Evolutionary conservation across 768 basidiomycete species (phyloP).

Genomic region (Asterophora parasitica): DNA sequence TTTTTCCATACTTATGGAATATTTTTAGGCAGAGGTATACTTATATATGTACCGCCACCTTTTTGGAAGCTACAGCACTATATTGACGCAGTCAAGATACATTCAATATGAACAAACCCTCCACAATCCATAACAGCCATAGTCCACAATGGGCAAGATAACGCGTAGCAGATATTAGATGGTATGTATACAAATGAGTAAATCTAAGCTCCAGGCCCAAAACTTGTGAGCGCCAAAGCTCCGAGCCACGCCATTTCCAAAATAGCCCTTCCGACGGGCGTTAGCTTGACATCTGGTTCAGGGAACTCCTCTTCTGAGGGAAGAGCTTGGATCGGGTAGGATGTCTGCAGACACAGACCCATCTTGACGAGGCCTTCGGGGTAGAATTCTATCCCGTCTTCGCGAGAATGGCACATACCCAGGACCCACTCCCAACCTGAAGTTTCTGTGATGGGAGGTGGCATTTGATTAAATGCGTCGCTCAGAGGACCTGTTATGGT

Average conservation of each 20-base stretch:
- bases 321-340: constrained; percentile 18
- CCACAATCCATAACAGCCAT: not conserved
- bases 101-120: not conserved
- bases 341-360: constrained; percentile 51
- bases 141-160: not conserved
- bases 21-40: too few relatives aligned
- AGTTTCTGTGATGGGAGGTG: constrained; percentile 31
- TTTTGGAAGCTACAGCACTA: too few relatives aligned
- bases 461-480: constrained; percentile 47
- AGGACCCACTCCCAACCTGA: constrained; percentile 44
- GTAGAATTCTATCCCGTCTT: constrained; percentile 72
- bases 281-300: constrained; percentile 41
- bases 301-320: constrained; percentile 35
- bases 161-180: not conserved
- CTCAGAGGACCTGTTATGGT: constrained; percentile 57
- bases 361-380: constrained; percentile 74
- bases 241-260: constrained; percentile 56
- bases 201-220: constrained; percentile 26
- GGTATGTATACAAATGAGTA: not conserved
- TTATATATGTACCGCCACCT: too few relatives aligned
- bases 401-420: constrained; percentile 57
- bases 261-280: constrained; percentile 49
- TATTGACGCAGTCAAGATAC: not conserved
- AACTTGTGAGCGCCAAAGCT: constrained; percentile 48
- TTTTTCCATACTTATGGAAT: too few relatives aligned